phyloP scores from a whole-genome alignment of 169 alveolate genomes.

The Babesia sp. region DNA sequence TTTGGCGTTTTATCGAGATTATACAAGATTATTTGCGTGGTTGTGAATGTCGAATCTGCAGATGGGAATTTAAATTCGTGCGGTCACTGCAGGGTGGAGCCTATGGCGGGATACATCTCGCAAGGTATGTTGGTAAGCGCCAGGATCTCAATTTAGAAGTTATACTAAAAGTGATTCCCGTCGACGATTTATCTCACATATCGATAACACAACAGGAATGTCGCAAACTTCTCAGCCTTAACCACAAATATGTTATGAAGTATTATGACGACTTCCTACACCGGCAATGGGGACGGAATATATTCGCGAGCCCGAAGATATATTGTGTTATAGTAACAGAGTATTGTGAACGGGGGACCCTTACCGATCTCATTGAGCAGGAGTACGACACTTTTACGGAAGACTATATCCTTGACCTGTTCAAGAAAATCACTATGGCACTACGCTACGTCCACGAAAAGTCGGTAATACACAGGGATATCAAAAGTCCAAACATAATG shows the following conservation, averaged over 20 bases:
- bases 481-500: conserved; percentile 77
- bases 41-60: conserved; percentile 17
- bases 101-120: conserved; percentile 13
- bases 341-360: conserved; percentile 12
- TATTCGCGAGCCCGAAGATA: not conserved
- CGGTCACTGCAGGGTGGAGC: conserved; percentile 8
- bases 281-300: conserved; percentile 28
- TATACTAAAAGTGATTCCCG: conserved; percentile 8
- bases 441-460: conserved; percentile 71
- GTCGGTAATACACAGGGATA: conserved; percentile 73
- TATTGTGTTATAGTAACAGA: conserved; percentile 32
- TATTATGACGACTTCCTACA: conserved; percentile 31
- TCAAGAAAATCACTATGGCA: conserved; percentile 64
- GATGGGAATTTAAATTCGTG: not conserved
- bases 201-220: conserved; percentile 23
- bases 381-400: conserved; percentile 18
- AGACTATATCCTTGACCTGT: conserved; percentile 14
- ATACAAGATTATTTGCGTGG: conserved; percentile 4
- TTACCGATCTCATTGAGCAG: conserved; percentile 24
- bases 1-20: conserved; percentile 4
- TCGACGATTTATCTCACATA: conserved; percentile 2
- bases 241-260: conserved; percentile 21
- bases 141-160: conserved; percentile 5
- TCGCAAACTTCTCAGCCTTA: conserved; percentile 21
- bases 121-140: not conserved